Conservation (phyloP, 129 eudicot genomes). For the Chrysanthemum seticuspe region DNA sequence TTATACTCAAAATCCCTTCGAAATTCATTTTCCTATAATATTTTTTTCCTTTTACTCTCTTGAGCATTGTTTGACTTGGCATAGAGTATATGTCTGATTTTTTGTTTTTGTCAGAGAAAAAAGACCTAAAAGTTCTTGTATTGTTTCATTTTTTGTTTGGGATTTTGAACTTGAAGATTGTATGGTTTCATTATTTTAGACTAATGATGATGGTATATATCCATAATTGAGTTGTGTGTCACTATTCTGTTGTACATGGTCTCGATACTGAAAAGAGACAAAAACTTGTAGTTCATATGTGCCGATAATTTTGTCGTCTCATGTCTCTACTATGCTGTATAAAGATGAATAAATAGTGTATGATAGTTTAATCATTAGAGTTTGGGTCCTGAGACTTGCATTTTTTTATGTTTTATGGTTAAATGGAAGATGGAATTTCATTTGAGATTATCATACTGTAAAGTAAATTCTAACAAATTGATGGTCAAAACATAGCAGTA, state of each 20-base stretch:
- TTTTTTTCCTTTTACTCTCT: slow-evolving; percentile 4
- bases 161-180: slow-evolving; percentile 21
- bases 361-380: background rate
- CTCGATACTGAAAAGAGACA: background rate
- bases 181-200: slow-evolving; percentile 11
- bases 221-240: slow-evolving; percentile 9
- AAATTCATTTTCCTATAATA: slow-evolving; percentile 27
- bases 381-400: background rate
- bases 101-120: slow-evolving; percentile 17
- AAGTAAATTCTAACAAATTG: too few species aligned
- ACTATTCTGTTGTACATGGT: slow-evolving; percentile 13
- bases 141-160: slow-evolving; percentile 28
- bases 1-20: slow-evolving; percentile 28
- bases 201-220: slow-evolving; percentile 16
- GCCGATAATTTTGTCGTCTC: background rate
- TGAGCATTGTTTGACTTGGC: slow-evolving; percentile 15
- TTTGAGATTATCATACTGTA: too few species aligned
- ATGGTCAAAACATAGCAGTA: background rate
- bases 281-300: background rate
- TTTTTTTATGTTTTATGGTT: too few species aligned
- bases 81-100: slow-evolving; percentile 11
- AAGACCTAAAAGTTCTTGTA: slow-evolving; percentile 22
- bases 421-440: too few species aligned
- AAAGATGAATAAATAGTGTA: background rate
- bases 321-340: background rate